phyloP scores from a whole-genome alignment of 1,284 basidiomycete species.

The Neolentinus lepideus region DNA sequence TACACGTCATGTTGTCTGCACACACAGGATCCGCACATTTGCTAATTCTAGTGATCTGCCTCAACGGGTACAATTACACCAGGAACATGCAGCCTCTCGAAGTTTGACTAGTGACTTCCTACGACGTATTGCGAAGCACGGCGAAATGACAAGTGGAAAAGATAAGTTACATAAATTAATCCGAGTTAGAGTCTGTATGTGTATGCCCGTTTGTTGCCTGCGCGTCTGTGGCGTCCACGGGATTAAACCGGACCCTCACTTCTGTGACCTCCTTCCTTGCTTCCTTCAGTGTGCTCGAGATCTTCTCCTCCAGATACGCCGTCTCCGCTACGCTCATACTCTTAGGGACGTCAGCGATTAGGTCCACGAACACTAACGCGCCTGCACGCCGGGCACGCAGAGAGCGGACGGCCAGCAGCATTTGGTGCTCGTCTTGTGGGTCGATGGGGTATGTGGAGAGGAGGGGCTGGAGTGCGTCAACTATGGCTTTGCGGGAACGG shows the following conservation, averaged over 20 bases:
- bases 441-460: slow-evolving; percentile 22
- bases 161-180: neutral
- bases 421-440: slow-evolving; percentile 8
- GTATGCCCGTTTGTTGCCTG: neutral
- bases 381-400: slow-evolving; percentile 77
- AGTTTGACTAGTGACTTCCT: too few species aligned
- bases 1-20: too few species aligned
- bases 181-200: neutral
- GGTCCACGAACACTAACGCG: slow-evolving; percentile 66
- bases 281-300: slow-evolving; percentile 52
- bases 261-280: slow-evolving; percentile 72
- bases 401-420: slow-evolving; percentile 50
- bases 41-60: too few species aligned
- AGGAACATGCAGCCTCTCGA: too few species aligned
- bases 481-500: slow-evolving; percentile 44
- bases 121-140: too few species aligned
- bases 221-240: slow-evolving; percentile 20
- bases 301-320: slow-evolving; percentile 54
- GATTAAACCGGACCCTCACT: slow-evolving; percentile 67
- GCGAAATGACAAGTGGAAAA: neutral
- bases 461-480: slow-evolving; percentile 47
- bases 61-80: too few species aligned
- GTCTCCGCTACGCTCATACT: slow-evolving; percentile 53
- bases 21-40: too few species aligned
- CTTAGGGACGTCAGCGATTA: slow-evolving; percentile 63